Conservation (phyloP, 352 stramenopile genomes). For the Globisporangium viniferum region DNA sequence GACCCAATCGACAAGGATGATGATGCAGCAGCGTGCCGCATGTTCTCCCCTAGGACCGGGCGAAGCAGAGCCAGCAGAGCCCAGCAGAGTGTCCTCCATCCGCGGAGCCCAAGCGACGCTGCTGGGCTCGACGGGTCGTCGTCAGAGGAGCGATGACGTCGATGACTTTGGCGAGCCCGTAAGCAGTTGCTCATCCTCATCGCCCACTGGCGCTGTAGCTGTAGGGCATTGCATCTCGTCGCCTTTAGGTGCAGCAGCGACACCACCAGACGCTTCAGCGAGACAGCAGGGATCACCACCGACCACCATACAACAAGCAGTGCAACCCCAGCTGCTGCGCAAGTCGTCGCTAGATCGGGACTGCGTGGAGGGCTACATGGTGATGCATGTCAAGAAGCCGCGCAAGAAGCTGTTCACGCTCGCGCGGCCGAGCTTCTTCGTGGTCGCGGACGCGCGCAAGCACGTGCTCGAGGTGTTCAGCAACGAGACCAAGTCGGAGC, state of each 20-base stretch:
- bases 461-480: conserved; percentile 63
- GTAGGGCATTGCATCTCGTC: not conserved
- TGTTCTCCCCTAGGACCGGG: not conserved
- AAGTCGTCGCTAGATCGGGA: conserved; percentile 40
- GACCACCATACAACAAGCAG: not conserved
- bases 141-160: not conserved
- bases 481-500: conserved; percentile 46
- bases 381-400: conserved; percentile 64
- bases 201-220: not conserved
- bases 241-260: not conserved
- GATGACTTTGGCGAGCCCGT: not conserved
- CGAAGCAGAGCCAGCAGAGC: not conserved
- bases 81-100: not conserved
- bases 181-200: not conserved
- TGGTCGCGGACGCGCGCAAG: conserved; percentile 50
- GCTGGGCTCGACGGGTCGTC: not conserved
- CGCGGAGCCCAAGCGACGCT: too few species aligned
- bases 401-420: conserved; percentile 48
- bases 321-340: not conserved
- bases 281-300: not conserved
- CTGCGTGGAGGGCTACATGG: conserved; percentile 50
- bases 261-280: not conserved
- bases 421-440: conserved; percentile 39
- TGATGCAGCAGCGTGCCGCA: not conserved
- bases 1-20: not conserved